Base-by-base conservation (phyloP, 2,329 filamentous ascomycete species). In the Pestalotiopsis fici region DNA sequence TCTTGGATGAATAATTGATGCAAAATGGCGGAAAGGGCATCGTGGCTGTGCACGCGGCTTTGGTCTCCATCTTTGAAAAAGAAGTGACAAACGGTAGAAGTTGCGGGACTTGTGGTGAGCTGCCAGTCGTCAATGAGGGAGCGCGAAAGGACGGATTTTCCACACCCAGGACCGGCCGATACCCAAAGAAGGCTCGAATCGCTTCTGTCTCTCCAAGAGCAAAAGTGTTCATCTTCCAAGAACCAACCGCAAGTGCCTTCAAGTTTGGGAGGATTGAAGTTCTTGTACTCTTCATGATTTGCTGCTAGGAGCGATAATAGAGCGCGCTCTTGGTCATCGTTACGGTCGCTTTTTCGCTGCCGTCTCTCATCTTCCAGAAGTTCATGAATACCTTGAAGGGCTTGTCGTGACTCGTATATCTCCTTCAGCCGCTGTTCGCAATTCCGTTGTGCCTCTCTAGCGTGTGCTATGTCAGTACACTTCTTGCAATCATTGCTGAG, bases 201-300 rank as follows among this genome's bases (percentile, higher is more conserved):
- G 0, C 37, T 39, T n/a, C 67, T 60, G 1, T 74, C 66, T 4
- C 69, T 69, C 78, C 78, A 80, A 6, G 68, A 55, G 7, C 56
- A 68, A 27, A 77, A 80, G 13, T 35, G 65, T 0, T 65, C 37
- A 59, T 80, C 72, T 3, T 68, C 9, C 4, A 78, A 65, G 25
- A 80, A 75, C 78, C 78, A 80, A 13, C 75, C 71, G 56, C 78
- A 80, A 1, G 78, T 81, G 11, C 73, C 77, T 0, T 47, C 1
- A 1, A 79, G 73, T 28, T 67, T 72, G n/a, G 18, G 3, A 4
- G 71, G 74, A 50, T 77, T 78, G 37, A 73, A 67, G 61, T 77
- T 70, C 66, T 76, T 80, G 35, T 74, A 65, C 5, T 60, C 64
- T 66, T 74, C 69, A 59, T 79, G 76, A 23, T 74, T 67, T 3